phyloP scores from a whole-genome alignment of 208 protist genomes.

The Trypanosoma mega region DNA sequence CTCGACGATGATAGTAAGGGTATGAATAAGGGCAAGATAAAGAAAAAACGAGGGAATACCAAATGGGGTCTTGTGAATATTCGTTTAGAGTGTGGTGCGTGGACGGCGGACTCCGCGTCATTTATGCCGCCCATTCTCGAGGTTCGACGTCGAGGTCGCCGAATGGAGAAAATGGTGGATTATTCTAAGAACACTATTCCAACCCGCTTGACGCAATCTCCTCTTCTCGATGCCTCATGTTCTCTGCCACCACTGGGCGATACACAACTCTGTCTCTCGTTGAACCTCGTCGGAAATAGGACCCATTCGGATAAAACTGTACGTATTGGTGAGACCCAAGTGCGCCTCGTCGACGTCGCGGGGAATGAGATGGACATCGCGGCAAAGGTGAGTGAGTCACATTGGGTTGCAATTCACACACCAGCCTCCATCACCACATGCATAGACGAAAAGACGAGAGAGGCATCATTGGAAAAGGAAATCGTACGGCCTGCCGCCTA shows the following conservation, averaged over 20 bases:
- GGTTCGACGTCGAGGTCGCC: not conserved
- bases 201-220: not conserved
- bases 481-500: not conserved
- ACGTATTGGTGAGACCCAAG: not conserved
- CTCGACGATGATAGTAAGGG: no score
- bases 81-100: slow-evolving; percentile 6
- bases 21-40: no score
- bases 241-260: not conserved
- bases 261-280: not conserved
- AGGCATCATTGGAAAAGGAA: slow-evolving; percentile 12
- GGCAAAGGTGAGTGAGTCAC: not conserved
- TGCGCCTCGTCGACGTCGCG: not conserved
- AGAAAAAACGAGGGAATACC: no score
- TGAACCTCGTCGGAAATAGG: not conserved
- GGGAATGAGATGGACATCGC: not conserved
- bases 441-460: not conserved
- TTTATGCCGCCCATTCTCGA: slow-evolving; percentile 2
- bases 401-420: not conserved
- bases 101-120: not conserved
- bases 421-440: not conserved
- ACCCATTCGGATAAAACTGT: not conserved
- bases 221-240: not conserved
- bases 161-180: not conserved
- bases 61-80: slow-evolving; percentile 9
- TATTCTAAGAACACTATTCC: not conserved